Evolutionary conservation across 1,139 yeast species (phyloP).

Genomic region (Zygosaccharomyces sapae): DNA sequence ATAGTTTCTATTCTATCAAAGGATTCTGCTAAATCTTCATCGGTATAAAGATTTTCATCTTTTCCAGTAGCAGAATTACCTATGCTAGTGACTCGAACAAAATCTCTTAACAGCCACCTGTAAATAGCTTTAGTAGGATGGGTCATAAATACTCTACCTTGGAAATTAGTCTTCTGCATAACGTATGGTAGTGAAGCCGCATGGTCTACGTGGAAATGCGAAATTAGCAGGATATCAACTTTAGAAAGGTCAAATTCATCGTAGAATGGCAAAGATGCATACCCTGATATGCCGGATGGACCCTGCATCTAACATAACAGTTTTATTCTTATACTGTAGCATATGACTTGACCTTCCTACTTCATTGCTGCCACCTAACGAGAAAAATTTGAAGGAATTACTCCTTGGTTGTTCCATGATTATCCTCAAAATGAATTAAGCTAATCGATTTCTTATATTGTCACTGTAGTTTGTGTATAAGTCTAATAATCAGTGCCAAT

Average conservation of each 20-base stretch:
- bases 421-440: no score
- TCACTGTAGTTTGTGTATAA: not conserved
- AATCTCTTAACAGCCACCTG: slow-evolving; percentile 90
- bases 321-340: slow-evolving; percentile 86
- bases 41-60: slow-evolving; percentile 64
- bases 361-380: slow-evolving; percentile 99
- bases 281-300: slow-evolving; percentile 94
- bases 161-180: slow-evolving; percentile 92
- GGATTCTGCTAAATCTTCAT: slow-evolving; percentile 82
- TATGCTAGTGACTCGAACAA: slow-evolving; percentile 82
- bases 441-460: no score
- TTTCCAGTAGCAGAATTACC: slow-evolving; percentile 44
- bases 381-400: slow-evolving; percentile 61
- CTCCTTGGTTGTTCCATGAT: slow-evolving; percentile 18
- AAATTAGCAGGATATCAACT: slow-evolving; percentile 78
- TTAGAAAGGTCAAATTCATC: slow-evolving; percentile 89
- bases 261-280: slow-evolving; percentile 87
- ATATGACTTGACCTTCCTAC: slow-evolving; percentile 97
- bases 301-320: slow-evolving; percentile 96
- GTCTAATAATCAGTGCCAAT: not conserved
- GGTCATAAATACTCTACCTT: slow-evolving; percentile 96
- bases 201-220: slow-evolving; percentile 96
- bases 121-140: slow-evolving; percentile 98
- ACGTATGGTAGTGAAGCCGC: slow-evolving; percentile 97
- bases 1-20: slow-evolving; percentile 89